Percentiles rank a stretch among this genome's conserved stretches.
These are phyloP conservation scores for Nakaseomyces glabratus DNA, from an alignment of 1,139 yeast species.

Conservation along the genomic window DNA sequence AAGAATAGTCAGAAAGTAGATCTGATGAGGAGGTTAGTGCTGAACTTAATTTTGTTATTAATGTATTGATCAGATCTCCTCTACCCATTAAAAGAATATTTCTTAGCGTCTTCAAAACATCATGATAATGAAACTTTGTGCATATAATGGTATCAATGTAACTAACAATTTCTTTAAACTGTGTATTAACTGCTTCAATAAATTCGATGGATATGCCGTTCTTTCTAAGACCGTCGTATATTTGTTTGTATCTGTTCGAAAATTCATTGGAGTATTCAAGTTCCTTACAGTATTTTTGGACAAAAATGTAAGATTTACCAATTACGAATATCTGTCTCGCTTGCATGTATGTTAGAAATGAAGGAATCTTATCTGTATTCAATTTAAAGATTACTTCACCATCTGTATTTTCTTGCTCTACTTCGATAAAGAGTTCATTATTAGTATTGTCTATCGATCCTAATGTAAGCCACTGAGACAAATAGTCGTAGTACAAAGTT, in stretches of 20 bases:
- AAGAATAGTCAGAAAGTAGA: constrained; percentile 53
- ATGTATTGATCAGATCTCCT: constrained; percentile 66
- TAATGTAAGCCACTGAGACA: constrained; percentile 58
- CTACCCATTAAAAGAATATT: constrained; percentile 61
- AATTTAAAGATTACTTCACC: constrained; percentile 18
- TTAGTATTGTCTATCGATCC: constrained; percentile 53
- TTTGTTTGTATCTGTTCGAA: constrained; percentile 27
- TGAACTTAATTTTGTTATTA: constrained; percentile 49
- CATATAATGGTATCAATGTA: constrained; percentile 46
- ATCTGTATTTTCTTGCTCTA: constrained; percentile 10
- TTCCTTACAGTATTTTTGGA: constrained; percentile 57
- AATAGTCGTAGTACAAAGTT: constrained; percentile 53
- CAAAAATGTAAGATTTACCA: constrained; percentile 68
- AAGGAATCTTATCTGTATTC: constrained; percentile 44
- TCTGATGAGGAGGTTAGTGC: constrained; percentile 54
- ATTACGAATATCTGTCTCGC: constrained; percentile 58
- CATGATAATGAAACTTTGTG: constrained; percentile 40
- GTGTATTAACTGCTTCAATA: constrained; percentile 40
- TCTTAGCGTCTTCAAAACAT: constrained; percentile 56
- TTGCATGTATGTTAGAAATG: constrained; percentile 41
- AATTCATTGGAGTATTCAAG: constrained; percentile 47
- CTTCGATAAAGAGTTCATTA: constrained; percentile 60
- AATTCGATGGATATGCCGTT: constrained; percentile 19
- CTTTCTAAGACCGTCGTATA: constrained; percentile 12
- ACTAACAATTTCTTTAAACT: constrained; percentile 50